Base-by-base conservation (phyloP, 2,329 filamentous ascomycete species). In the Daldinia eschscholtzii region DNA sequence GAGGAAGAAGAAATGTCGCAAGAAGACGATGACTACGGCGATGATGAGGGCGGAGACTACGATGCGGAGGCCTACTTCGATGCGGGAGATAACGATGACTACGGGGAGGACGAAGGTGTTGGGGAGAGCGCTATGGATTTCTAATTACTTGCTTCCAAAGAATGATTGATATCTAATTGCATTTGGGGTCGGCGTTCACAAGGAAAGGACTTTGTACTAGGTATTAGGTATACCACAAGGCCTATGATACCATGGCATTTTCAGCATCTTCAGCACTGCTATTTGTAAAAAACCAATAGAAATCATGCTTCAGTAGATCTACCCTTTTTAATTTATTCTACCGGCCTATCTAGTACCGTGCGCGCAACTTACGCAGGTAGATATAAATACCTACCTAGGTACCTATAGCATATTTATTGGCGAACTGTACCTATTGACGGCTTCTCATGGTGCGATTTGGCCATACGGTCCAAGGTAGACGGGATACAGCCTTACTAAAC, bases 51-150 rank as follows among this genome's bases (percentile, higher is more conserved):
- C 1, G 87, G 87, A 6, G 87, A 89, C 67, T 89, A 89, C 74
- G 85, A 89, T 50, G 87, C 87, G 2, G 87, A 89, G 73, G 82
- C 83, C 9, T 89, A 89, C 79, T 89, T 89, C 75, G 87, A 89
- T 67, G 86, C 83, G 26, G 86, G 86, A 12, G 85, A 87, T 68
- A 80, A 81, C n/a, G 86, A 88, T 26, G 83, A 86, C 59, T 83
- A 55, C 30, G 85, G 82, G 3, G 84, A 84, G 9, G 84, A 83
- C 6, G 86, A 86, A 26, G 87, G 86, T 37, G 85, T 78, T 28
- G 81, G 77, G 6, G 80, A 79, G 6, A 78, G 68, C n/a, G 72
- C 72, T 9, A 72, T 75, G 70, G 72, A 74, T 48, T 74, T 74
- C 35, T 73, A 63, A 42, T 39, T 15, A 7, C 9, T 37, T 26